Evolutionary conservation across 2,329 filamentous ascomycete species (phyloP).

Genomic region (Tolypocladium ovalisporum): DNA sequence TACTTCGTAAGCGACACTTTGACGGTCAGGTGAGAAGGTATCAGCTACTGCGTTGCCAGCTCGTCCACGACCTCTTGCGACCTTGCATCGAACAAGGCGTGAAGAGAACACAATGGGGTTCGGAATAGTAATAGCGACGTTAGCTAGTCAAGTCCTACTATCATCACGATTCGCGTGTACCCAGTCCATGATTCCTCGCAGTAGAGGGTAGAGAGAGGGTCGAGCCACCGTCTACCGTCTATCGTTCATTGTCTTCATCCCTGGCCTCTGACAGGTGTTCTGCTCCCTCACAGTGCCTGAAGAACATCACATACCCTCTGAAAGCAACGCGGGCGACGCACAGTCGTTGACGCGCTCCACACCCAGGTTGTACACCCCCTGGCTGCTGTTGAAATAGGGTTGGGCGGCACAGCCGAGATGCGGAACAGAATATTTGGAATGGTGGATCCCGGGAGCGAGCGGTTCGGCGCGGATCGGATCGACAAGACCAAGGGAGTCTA

Average conservation of each 20-base stretch:
- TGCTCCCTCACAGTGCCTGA: background rate
- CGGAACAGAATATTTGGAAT: background rate
- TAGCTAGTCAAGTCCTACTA: no score
- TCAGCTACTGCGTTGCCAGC: background rate
- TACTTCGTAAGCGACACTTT: background rate
- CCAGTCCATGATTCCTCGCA: no score
- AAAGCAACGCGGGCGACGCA: background rate
- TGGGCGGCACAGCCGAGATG: background rate
- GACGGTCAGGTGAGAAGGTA: background rate
- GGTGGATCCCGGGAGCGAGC: background rate
- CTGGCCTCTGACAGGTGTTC: background rate
- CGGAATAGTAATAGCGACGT: no score
- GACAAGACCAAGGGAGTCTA: background rate
- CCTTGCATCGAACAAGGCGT: background rate
- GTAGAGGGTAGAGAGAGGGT: no score
- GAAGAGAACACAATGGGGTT: no score
- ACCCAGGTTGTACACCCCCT: background rate
- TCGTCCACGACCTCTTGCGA: background rate
- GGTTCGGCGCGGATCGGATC: background rate
- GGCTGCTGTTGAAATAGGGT: background rate
- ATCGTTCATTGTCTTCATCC: no score
- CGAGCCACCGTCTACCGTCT: no score
- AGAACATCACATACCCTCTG: background rate
- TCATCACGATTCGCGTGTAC: no score
- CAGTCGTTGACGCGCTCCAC: background rate